phyloP scores from a whole-genome alignment of 2,329 filamentous ascomycete genomes.

The Pyricularia grisea region DNA sequence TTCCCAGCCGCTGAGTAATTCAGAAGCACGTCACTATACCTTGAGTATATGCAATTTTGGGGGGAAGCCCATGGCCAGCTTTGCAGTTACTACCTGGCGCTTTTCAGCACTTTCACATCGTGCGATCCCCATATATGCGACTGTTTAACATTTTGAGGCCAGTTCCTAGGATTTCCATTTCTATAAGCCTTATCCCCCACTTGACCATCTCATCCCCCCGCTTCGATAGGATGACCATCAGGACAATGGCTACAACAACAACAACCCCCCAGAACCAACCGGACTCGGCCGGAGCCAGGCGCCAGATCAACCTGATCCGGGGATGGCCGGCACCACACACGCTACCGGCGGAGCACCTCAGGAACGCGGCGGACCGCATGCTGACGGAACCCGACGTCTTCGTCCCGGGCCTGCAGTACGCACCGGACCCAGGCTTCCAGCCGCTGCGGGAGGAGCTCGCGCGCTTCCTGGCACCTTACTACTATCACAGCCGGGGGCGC shows the following conservation, averaged over 20 bases:
- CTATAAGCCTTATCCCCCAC: background rate
- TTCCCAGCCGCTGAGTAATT: background rate
- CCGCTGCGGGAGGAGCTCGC: constrained; percentile 62
- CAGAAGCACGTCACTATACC: background rate
- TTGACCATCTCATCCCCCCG: background rate
- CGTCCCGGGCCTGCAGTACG: constrained; percentile 64
- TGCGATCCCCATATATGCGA: background rate
- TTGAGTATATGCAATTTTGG: background rate
- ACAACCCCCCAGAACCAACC: background rate
- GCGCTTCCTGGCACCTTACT: constrained; percentile 59
- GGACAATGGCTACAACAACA: background rate
- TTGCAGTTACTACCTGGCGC: background rate
- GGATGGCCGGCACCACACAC: constrained; percentile 59
- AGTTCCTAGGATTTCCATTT: background rate
- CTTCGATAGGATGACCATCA: background rate
- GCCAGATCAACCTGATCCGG: constrained; percentile 53
- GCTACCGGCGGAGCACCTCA: constrained; percentile 55
- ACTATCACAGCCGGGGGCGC: constrained; percentile 20
- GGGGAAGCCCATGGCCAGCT: background rate
- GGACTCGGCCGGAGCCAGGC: constrained; percentile 14
- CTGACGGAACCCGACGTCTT: constrained; percentile 51
- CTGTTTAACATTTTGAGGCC: background rate
- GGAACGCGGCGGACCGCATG: constrained; percentile 48
- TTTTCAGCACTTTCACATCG: background rate
- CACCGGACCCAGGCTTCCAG: constrained; percentile 64